Evolutionary conservation across 1,284 basidiomycete species (phyloP).

Genomic region (Malassezia brasiliensis): DNA sequence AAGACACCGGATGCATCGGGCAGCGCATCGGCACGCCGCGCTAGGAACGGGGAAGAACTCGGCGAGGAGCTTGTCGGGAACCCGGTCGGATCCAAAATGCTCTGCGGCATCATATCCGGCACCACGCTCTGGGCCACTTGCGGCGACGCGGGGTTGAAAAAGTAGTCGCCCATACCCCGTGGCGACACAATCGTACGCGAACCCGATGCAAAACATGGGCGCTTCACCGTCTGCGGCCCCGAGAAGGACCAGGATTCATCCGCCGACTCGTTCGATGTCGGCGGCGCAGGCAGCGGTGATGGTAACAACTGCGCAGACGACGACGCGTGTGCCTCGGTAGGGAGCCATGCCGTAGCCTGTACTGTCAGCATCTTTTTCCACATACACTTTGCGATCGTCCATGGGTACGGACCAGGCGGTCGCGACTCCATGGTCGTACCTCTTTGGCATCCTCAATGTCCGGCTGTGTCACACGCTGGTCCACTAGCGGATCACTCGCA

Average conservation of each 20-base stretch:
- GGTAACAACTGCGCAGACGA: not conserved
- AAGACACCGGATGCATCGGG: not conserved
- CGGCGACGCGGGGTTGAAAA: conserved; percentile 38
- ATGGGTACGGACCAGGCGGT: conserved; percentile 1
- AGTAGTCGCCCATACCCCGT: conserved; percentile 30
- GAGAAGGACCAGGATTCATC: conserved; percentile 1
- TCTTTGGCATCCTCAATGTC: not conserved
- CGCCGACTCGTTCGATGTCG: not conserved
- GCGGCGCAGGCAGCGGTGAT: not conserved
- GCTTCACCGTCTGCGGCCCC: not conserved
- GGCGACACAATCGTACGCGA: not conserved
- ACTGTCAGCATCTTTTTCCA: not conserved
- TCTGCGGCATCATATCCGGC: not conserved
- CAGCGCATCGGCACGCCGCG: not conserved
- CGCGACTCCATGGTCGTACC: not conserved
- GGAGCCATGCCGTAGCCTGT: no score
- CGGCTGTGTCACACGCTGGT: no score
- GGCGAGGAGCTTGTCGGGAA: not conserved
- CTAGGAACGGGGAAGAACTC: not conserved
- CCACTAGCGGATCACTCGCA: no score
- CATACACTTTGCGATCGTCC: conserved; percentile 14
- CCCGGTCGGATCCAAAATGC: no score
- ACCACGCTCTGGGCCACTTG: conserved; percentile 6
- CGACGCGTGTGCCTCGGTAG: no score
- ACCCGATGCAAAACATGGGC: not conserved